Evolutionary conservation across 169 alveolate species (phyloP), one percentile per base, ranked within the genome.

Genomic region (Plasmodium reichenowi): DNA sequence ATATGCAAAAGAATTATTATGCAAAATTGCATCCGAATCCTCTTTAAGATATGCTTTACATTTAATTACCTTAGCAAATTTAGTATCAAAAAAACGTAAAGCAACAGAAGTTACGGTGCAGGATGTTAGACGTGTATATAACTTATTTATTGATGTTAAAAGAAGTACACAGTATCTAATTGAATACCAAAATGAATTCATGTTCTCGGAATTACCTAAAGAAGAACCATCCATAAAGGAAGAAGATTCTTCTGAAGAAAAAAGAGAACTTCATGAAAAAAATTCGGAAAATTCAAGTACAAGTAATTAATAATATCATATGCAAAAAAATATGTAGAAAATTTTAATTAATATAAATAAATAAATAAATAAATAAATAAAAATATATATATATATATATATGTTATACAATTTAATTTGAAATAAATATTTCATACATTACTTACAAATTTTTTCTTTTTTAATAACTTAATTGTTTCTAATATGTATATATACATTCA

Each of bases 61-160:
- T 73, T 93, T 97, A 60, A 96, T 97, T 66, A 98, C 98, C 13
- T 94, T 98, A 43, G 96, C 98, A 17, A 92, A 95, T 89, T 93
- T 97, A 64, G 97, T 96, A 12, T 93, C 95, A 43, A 96, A 96
- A 92, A 98, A 99, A 88, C 95, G 95, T 72, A 95, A 93, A 92
- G 93, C 97, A 32, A 92, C 95, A 12, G 97, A 97, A 89, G 99
- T 99, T 32, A 98, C 97, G 45, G 96, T 98, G 17, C 97, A 94
- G 60, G 99, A 99, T 92, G 97, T 99, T 71, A 95, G 98, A 72
- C 94, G 97, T 66, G 99, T 98, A 22, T 99, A 98, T 90, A 93
- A 97, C 26, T 94, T 99, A 89, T 99, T 99, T 88, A 97, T 98
- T 78, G 99, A 99, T 88, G 98, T 98, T 52, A 97, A 97, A 88